A percentile compares a stretch with the other conserved stretches of the same genome.
Conservation (phyloP, 106 monocot genomes). For the Triglochin maritima region DNA sequence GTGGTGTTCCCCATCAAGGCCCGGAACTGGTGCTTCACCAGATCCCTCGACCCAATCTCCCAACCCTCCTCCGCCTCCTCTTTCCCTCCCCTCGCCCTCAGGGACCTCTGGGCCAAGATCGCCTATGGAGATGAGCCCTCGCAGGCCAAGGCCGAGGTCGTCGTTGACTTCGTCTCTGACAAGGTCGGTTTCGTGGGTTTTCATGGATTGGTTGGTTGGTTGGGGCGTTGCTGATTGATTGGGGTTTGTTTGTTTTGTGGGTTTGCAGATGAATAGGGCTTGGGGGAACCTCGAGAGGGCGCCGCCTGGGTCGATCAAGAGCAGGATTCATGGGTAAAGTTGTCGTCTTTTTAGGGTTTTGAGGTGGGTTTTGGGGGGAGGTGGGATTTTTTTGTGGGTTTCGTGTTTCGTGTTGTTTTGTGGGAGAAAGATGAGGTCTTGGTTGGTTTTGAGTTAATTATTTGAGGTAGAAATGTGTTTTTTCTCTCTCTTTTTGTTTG, state of each 20-base stretch:
- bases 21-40: slow-evolving; percentile 67
- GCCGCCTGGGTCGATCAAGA: slow-evolving; percentile 65
- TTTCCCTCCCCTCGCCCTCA: slow-evolving; percentile 21
- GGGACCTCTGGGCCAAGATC: slow-evolving; percentile 53
- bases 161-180: slow-evolving; percentile 61
- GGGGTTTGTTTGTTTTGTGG: slow-evolving; percentile 1
- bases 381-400: neutral
- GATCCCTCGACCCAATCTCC: slow-evolving; percentile 26
- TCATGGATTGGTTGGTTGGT: neutral
- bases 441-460: neutral
- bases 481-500: too few relatives aligned
- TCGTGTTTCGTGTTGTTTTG: neutral
- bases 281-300: slow-evolving; percentile 67
- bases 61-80: slow-evolving; percentile 4
- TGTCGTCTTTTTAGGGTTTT: too few relatives aligned
- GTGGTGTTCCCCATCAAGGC: slow-evolving; percentile 89
- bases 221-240: neutral
- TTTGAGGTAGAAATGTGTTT: too few relatives aligned
- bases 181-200: slow-evolving; percentile 30
- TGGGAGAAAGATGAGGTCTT: neutral
- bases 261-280: slow-evolving; percentile 64
- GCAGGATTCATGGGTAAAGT: slow-evolving; percentile 53
- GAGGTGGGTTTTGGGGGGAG: too few relatives aligned
- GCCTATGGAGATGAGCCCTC: slow-evolving; percentile 10
- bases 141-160: slow-evolving; percentile 41